phyloP scores from a whole-genome alignment of 2,329 filamentous ascomycete species.

The Aspergillus sp. region DNA sequence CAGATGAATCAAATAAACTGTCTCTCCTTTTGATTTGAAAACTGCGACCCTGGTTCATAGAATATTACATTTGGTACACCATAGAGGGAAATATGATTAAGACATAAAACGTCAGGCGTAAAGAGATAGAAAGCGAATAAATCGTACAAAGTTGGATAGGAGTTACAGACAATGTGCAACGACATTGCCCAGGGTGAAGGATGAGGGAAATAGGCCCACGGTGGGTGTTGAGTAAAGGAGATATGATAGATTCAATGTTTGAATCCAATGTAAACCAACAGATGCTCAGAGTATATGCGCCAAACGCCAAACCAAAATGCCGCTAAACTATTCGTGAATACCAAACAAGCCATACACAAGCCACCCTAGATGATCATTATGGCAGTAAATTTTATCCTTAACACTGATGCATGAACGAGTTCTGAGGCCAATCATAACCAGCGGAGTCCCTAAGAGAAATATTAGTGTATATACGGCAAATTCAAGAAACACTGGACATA shows the following conservation, averaged over 20 bases:
- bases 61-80: no score
- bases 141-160: no score
- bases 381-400: constrained; percentile 14
- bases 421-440: constrained; percentile 57
- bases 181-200: no score
- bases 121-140: no score
- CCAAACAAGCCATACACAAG: not conserved
- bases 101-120: no score
- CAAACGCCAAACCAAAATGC: constrained; percentile 20
- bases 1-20: no score
- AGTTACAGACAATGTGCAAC: no score
- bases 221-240: not conserved
- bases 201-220: not conserved
- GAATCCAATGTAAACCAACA: not conserved
- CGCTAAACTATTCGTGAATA: constrained; percentile 9
- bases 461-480: not conserved
- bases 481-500: constrained; percentile 24
- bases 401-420: constrained; percentile 57
- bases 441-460: constrained; percentile 39
- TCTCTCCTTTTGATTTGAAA: no score
- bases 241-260: not conserved
- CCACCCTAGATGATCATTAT: not conserved
- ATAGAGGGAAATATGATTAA: no score
- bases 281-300: not conserved
- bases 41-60: no score